Evolutionary conservation across 352 stramenopile species (phyloP).

Genomic region (Phytophthora sp.): DNA sequence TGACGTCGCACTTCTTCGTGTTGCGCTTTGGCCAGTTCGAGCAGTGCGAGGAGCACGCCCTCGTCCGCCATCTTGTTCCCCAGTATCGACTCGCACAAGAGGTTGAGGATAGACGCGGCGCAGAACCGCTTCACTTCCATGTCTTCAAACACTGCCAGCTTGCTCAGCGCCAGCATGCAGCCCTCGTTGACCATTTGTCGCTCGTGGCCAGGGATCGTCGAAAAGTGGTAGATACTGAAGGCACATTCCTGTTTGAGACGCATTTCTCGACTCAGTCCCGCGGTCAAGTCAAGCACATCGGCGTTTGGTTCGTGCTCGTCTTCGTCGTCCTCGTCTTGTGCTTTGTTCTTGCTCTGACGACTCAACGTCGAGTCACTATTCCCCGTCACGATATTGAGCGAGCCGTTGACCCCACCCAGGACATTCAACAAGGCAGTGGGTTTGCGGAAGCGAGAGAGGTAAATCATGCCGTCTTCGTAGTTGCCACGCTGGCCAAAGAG

Average conservation of each 20-base stretch:
- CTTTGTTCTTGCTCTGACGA: constrained; percentile 46
- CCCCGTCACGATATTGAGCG: constrained; percentile 13
- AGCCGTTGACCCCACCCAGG: constrained; percentile 26
- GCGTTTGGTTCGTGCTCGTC: constrained; percentile 48
- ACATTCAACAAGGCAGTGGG: constrained; percentile 42
- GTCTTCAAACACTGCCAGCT: constrained; percentile 82
- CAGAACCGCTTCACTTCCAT: constrained; percentile 85
- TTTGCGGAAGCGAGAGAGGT: constrained; percentile 82
- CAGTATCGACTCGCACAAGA: constrained; percentile 61
- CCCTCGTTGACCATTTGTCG: constrained; percentile 79
- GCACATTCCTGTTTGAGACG: constrained; percentile 82
- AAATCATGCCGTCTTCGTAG: constrained; percentile 90
- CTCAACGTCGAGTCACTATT: constrained; percentile 37
- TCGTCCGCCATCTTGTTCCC: constrained; percentile 73
- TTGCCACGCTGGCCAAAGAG: constrained; percentile 85
- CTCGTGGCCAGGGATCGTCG: constrained; percentile 68
- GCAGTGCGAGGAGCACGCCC: constrained; percentile 66
- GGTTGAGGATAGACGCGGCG: constrained; percentile 80
- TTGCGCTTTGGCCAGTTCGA: constrained; percentile 81
- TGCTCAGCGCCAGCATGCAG: constrained; percentile 72
- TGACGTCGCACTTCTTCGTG: constrained; percentile 84
- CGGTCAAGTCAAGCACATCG: constrained; percentile 47
- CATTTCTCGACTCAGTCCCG: constrained; percentile 55
- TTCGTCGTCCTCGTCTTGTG: constrained; percentile 53
- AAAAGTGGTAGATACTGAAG: constrained; percentile 87